These are phyloP conservation scores for Moringa oleifera DNA, from an alignment of 345 rosid species.

Conservation along the genomic window DNA sequence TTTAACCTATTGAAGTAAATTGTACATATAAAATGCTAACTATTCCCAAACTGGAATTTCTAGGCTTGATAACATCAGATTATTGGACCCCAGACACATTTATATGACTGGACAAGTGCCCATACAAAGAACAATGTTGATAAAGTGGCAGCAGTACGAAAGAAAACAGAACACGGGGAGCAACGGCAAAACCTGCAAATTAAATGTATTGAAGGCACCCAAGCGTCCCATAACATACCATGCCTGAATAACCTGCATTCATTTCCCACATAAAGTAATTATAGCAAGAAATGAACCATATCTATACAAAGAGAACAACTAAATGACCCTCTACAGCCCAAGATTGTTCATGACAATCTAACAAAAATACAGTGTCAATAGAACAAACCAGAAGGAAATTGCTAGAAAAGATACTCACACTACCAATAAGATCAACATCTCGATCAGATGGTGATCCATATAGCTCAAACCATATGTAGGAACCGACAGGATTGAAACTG, in stretches of 20 bases:
- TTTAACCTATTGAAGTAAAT: neutral
- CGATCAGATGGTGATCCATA: conserved; percentile 79
- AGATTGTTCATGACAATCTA: neutral
- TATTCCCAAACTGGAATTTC: neutral
- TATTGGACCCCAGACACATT: neutral
- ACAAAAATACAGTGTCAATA: conserved; percentile 3
- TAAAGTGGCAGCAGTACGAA: too few species aligned
- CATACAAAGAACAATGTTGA: too few species aligned
- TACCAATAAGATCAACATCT: conserved; percentile 79
- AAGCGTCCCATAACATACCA: conserved; percentile 97
- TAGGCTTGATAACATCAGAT: neutral
- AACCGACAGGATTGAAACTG: conserved; percentile 86
- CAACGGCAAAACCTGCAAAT: conserved; percentile 68
- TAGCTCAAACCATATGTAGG: conserved; percentile 85
- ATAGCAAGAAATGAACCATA: neutral
- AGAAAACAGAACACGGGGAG: conserved; percentile 1
- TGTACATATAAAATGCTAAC: neutral
- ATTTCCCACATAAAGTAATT: neutral
- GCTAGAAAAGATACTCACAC: conserved; percentile 36
- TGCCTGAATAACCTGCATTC: conserved; percentile 71
- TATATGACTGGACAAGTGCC: neutral
- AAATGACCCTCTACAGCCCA: neutral
- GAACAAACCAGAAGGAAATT: conserved; percentile 13
- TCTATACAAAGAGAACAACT: neutral
- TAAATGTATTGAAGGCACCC: conserved; percentile 90